Conservation (phyloP, 305 asterid species). For the Euphrasia arctica region DNA sequence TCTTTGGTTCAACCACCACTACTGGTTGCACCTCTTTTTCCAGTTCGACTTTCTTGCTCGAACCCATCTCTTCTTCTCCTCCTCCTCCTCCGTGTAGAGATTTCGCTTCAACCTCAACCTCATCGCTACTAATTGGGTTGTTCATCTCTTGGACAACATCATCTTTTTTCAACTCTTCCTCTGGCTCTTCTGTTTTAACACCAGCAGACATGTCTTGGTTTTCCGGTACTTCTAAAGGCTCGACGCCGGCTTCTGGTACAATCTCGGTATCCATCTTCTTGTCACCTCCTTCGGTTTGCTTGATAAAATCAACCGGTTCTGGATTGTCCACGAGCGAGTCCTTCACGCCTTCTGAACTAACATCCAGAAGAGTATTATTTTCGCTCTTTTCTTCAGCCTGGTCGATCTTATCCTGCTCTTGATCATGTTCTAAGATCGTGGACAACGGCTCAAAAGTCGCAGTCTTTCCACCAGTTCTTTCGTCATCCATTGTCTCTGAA, state of each 20-base stretch:
- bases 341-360: not conserved
- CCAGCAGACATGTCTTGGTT: constrained; percentile 15
- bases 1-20: constrained; percentile 23
- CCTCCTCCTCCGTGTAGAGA: not conserved
- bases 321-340: constrained; percentile 23
- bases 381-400: not conserved
- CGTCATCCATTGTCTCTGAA: not conserved
- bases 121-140: constrained; percentile 14
- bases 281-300: constrained; percentile 22
- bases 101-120: constrained; percentile 3
- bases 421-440: not conserved
- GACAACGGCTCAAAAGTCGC: not conserved
- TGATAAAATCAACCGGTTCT: constrained; percentile 1
- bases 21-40: constrained; percentile 25
- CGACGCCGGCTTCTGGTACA: not conserved
- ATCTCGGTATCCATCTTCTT: constrained; percentile 20
- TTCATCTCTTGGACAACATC: not conserved
- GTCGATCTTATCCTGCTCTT: not conserved
- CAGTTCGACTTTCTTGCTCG: not conserved
- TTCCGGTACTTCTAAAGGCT: constrained; percentile 16
- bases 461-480: constrained; percentile 20
- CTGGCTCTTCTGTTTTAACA: constrained; percentile 24
- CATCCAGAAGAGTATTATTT: not conserved
- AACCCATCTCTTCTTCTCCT: not conserved
- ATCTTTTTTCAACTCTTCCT: constrained; percentile 25